These are phyloP conservation scores for Dendrocalamus sinicus DNA, from an alignment of 176 grass and related monocot species.

Conservation along the genomic window DNA sequence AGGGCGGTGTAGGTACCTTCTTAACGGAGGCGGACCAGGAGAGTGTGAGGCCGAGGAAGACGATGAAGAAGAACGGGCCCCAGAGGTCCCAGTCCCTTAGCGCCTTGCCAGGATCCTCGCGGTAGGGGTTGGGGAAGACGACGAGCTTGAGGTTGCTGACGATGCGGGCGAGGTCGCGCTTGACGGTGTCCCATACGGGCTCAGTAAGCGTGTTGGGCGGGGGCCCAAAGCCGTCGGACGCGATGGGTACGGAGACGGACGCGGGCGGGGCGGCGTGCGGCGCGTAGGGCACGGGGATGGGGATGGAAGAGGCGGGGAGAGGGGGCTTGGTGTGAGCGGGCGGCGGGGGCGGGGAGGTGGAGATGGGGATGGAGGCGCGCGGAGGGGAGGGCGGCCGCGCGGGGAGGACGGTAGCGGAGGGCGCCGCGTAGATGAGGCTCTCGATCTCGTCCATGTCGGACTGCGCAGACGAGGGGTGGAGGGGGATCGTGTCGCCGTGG, in stretches of 20 bases:
- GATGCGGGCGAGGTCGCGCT: conserved; percentile 95
- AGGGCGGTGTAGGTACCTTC: conserved; percentile 55
- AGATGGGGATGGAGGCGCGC: conserved; percentile 85
- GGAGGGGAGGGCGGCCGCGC: conserved; percentile 77
- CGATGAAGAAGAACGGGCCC: conserved; percentile 99
- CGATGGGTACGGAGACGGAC: conserved; percentile 56
- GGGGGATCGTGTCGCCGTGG: conserved; percentile 88
- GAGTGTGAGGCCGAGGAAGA: conserved; percentile 90
- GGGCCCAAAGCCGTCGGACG: conserved; percentile 72
- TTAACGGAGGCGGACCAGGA: conserved; percentile 97
- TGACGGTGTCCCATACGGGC: conserved; percentile 96
- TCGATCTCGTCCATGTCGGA: conserved; percentile 99
- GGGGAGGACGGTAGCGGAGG: conserved; percentile 77
- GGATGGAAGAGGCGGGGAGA: conserved; percentile 55
- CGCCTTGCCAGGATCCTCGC: conserved; percentile 95
- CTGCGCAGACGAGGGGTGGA: conserved; percentile 89
- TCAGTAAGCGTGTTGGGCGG: conserved; percentile 86
- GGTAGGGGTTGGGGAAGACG: conserved; percentile 94
- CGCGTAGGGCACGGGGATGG: conserved; percentile 53
- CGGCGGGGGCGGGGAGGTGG: conserved; percentile 42
- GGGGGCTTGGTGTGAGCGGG: conserved; percentile 47
- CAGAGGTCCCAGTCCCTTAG: conserved; percentile 99
- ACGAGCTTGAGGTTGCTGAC: conserved; percentile 99
- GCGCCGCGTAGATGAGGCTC: conserved; percentile 78
- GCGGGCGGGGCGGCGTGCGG: conserved; percentile 27